Base-by-base conservation (phyloP, 257 asterid genomes). In the Solanum lignicaule region DNA sequence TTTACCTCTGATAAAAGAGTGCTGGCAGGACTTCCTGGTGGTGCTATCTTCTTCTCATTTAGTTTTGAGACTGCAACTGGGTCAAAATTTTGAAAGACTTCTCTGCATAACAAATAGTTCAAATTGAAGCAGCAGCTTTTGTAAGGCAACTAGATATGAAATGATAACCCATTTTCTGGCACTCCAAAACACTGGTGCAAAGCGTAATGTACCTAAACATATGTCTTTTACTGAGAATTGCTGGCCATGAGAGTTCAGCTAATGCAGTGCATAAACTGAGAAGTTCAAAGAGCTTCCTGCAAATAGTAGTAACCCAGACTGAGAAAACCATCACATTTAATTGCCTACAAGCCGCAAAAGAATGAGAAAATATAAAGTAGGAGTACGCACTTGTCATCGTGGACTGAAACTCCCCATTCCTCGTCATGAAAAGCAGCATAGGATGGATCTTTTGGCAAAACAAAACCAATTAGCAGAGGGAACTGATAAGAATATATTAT, bases 341-440 rank as follows among this genome's bases (percentile, higher is more conserved):
- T 83, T 83, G 68, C 46, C 82, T 58, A 69, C 58, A 89, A 74
- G 60, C 75, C 18, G 4, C 84, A 88, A 27, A 35, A 60, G 25
- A 87, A 89, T n/a, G 36, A 68, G 39, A 29, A 71, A 78, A 90
- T 73, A 84, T 14, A 68, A 88, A 52, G 73, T 89, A 65, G 88
- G 78, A 74, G 20, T 86, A 89, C 91, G 10, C 91, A 97, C 99
- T 90, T 94, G 90, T 97, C 99, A 84, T 93, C 97, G 39, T 95
- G 98, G 88, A 91, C 94, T 71, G 98, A 95, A 93, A 94, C 93
- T 86, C 98, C 99, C 99, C 99, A 97, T 90, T 95, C 98, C 90
- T 97, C 98, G 32, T 97, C 99, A 88, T 97, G 99, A 89, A 94
- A 95, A 60, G 97, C 95, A 90, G 93, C 94, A 86, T 95, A 95